Conservation (phyloP, 148 eudicot genomes). For the Cornus kousa region DNA sequence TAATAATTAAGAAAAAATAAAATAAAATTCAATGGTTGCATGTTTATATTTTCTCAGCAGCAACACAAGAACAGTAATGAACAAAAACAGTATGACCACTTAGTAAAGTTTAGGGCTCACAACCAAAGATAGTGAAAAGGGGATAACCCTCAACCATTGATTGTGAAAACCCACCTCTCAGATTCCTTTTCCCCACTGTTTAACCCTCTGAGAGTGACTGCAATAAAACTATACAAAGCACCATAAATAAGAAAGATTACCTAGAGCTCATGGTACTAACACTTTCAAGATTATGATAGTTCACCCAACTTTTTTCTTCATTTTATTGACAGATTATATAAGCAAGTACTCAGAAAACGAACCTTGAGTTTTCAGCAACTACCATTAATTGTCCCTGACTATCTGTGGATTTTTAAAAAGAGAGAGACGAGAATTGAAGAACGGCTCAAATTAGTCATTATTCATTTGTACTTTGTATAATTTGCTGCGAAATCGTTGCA, state of each 20-base stretch:
- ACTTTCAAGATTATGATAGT: conserved; percentile 5
- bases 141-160: neutral
- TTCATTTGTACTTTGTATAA: neutral
- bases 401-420: neutral
- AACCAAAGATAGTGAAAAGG: too few relatives aligned
- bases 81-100: neutral
- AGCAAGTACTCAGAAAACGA: neutral
- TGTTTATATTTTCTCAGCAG: neutral
- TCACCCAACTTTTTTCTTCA: neutral
- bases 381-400: too few relatives aligned
- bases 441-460: neutral
- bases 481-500: neutral
- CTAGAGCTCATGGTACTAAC: neutral
- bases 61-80: neutral
- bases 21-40: too few relatives aligned
- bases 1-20: too few relatives aligned
- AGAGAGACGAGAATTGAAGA: neutral
- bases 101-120: neutral
- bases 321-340: neutral
- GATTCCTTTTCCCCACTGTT: too few relatives aligned
- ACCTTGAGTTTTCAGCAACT: neutral
- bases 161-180: neutral
- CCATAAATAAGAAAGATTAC: neutral
- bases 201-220: neutral
- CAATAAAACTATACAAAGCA: neutral